Conservation (phyloP, 2,329 filamentous ascomycete genomes). For the Alternaria novae-zelandiae region DNA sequence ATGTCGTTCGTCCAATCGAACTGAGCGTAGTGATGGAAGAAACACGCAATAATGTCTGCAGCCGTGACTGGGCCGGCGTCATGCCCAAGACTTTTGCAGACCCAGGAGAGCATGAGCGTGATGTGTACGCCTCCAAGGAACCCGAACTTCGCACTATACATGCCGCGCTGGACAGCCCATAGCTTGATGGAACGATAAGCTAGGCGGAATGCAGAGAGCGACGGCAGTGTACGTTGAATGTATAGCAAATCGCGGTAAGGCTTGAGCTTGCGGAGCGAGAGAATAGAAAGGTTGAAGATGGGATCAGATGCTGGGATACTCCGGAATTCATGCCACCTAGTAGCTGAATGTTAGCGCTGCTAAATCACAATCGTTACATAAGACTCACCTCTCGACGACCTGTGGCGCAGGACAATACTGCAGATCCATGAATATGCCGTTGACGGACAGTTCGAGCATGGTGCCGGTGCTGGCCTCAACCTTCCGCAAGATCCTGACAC, state of each 20-base stretch:
- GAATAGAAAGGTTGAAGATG: constrained; percentile 62
- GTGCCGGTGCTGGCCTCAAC: constrained; percentile 66
- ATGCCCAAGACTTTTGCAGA: constrained; percentile 59
- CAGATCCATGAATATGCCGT: constrained; percentile 65
- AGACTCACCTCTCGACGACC: constrained; percentile 58
- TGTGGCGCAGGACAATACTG: constrained; percentile 69
- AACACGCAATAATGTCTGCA: constrained; percentile 62
- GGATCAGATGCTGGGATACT: constrained; percentile 59
- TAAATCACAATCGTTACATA: not conserved
- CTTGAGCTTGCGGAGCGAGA: constrained; percentile 68
- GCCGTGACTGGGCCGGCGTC: constrained; percentile 49
- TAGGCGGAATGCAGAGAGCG: constrained; percentile 63
- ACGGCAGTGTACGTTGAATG: constrained; percentile 65
- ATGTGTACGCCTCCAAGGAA: constrained; percentile 71
- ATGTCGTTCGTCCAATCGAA: constrained; percentile 65
- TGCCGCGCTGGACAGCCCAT: constrained; percentile 67
- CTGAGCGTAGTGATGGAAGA: constrained; percentile 67
- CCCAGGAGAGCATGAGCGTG: constrained; percentile 64
- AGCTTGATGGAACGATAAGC: constrained; percentile 66
- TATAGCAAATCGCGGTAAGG: constrained; percentile 68
- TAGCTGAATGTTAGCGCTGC: constrained; percentile 8
- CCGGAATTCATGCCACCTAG: constrained; percentile 48
- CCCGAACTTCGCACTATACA: constrained; percentile 71
- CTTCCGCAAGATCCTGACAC: constrained; percentile 61
- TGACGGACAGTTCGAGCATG: constrained; percentile 69